Evolutionary conservation across 1,284 basidiomycete genomes (phyloP).

Genomic region (Cystobasidium slooffiae): DNA sequence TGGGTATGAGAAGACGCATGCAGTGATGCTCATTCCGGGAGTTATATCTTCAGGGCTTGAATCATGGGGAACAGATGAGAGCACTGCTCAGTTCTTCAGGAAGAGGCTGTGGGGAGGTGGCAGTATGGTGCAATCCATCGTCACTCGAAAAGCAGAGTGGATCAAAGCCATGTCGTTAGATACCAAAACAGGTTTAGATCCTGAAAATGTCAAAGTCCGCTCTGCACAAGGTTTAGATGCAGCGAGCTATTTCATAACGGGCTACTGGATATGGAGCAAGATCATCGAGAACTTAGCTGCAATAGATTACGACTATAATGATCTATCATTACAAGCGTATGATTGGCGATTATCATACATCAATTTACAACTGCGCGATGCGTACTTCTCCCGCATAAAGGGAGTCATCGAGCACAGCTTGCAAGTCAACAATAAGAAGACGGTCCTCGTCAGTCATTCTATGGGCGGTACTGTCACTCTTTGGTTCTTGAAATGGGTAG

Average conservation of each 20-base stretch:
- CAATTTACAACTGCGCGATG: constrained; percentile 88
- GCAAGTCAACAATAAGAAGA: constrained; percentile 73
- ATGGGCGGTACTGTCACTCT: constrained; percentile 76
- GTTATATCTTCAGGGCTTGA: constrained; percentile 66
- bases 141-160: constrained; percentile 85
- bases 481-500: constrained; percentile 71
- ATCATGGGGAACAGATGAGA: constrained; percentile 79
- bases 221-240: constrained; percentile 91
- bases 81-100: constrained; percentile 77
- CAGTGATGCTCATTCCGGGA: constrained; percentile 67
- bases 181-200: constrained; percentile 84
- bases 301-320: constrained; percentile 88
- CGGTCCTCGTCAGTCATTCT: constrained; percentile 66
- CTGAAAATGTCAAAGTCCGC: constrained; percentile 75
- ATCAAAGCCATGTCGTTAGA: constrained; percentile 88
- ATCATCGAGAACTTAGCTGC: constrained; percentile 92
- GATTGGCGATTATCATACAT: constrained; percentile 85
- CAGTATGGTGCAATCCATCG: constrained; percentile 69
- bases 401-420: constrained; percentile 80
- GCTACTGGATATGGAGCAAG: constrained; percentile 65
- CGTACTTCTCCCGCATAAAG: constrained; percentile 89
- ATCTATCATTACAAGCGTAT: constrained; percentile 73
- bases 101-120: constrained; percentile 77
- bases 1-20: constrained; percentile 73
- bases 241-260: constrained; percentile 87